Base-by-base conservation (phyloP, 208 protist genomes). In the Vickermania ingenoplastis region DNA sequence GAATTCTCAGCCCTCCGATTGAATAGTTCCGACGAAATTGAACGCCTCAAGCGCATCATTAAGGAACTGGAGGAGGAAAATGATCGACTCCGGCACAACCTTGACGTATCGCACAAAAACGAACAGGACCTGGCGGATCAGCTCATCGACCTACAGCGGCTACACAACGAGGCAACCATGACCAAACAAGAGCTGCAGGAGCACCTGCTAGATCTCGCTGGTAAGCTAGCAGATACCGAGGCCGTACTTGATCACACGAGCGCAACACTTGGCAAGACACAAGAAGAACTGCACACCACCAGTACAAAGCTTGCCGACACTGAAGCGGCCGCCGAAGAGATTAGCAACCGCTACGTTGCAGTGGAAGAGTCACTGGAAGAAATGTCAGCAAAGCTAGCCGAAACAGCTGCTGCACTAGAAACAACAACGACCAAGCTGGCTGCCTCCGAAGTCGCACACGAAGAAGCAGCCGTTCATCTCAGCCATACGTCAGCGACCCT, bases 301-400 rank as follows among this genome's bases (percentile, higher is more conserved):
- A 49, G 41, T 23, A 50, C 41, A 4, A 30, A 61, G 29, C 57
- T 76, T 2, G 26, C 58, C 14, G 65, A 69, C 13, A 79, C 63
- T 17, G 77, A 62, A 50, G 28, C 25, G 5, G 26, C 30, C 1
- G 31, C 64, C 2, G 41, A 48, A 0, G 59, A 71, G 36, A 61
- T 48, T 13, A 51, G 53, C 50, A 57, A 30, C 17, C 67, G 57
- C 57, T 45, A 17, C 36, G 36, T 45, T 45, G 7, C 36, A 45
- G 60, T 79, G 27, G 49, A 76, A 28, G 58, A 50, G 21, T 73
- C 58, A 7, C 62, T 81, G 25, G 36, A 58, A 21, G 57, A 74
- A 22, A 57, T 36, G 1, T n/a, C n/a, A 7, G 54, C 17, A 1
- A 26, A 26, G 22, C 23, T 65, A 23, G 5, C 7, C 14, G 51